Percentiles rank a stretch among this genome's conserved stretches.
phyloP scores from a whole-genome alignment of 1,139 yeast species.

The Zygosaccharomyces sapae region DNA sequence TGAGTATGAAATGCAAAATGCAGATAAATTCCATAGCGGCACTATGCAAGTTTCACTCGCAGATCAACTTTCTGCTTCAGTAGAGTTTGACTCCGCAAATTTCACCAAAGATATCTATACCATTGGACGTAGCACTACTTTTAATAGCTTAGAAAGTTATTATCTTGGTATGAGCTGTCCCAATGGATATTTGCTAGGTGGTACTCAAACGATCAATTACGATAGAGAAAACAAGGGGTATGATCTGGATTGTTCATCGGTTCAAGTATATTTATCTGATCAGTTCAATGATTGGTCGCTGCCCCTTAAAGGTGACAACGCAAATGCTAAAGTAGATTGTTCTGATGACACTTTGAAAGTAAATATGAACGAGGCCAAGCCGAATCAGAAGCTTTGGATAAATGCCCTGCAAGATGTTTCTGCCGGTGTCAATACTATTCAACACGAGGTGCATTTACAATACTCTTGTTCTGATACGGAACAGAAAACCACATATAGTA shows the following conservation, averaged over 20 bases:
- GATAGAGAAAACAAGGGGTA: constrained; percentile 23
- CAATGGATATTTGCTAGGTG: constrained; percentile 30
- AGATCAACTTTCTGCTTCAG: constrained; percentile 25
- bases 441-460: constrained; percentile 23
- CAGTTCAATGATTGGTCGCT: constrained; percentile 36
- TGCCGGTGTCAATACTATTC: constrained; percentile 21
- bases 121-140: constrained; percentile 34
- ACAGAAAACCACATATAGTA: constrained; percentile 21
- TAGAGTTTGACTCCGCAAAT: constrained; percentile 28
- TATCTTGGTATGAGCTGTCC: constrained; percentile 35
- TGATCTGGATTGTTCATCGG: constrained; percentile 30
- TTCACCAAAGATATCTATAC: constrained; percentile 23
- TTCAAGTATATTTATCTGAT: constrained; percentile 30
- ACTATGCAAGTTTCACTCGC: constrained; percentile 21
- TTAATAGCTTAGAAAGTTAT: constrained; percentile 33
- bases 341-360: constrained; percentile 22
- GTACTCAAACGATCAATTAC: constrained; percentile 28
- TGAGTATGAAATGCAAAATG: constrained; percentile 32
- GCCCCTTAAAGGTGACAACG: constrained; percentile 24
- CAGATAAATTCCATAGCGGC: constrained; percentile 31
- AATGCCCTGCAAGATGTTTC: constrained; percentile 30
- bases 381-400: constrained; percentile 28
- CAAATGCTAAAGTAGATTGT: constrained; percentile 23
- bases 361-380: constrained; percentile 19
- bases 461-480: constrained; percentile 31